Base-by-base conservation (phyloP, 2,329 filamentous ascomycete genomes). In the Penicillium concentricum region DNA sequence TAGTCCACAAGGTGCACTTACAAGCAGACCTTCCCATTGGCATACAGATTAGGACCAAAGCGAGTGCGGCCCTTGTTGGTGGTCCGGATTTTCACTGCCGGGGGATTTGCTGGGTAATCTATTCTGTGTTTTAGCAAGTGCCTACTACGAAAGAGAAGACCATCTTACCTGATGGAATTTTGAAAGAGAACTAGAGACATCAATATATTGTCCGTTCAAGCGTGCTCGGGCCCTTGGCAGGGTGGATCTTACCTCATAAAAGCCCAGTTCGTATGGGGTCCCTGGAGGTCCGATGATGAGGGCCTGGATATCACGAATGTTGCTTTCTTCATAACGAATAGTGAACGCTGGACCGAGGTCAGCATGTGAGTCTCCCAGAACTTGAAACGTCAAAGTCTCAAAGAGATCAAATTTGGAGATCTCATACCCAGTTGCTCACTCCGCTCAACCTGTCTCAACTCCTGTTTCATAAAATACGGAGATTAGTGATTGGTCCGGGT, bases 41-140 rank as follows among this genome's bases (percentile, higher is more conserved):
- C 82, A 71, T 99, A 99, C 59, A 99, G 96, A 70, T 99, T 99
- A 4, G 94, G 94, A 69, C 97, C 97, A 80, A 97, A 97, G 8
- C 94, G 87, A 70, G 88, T 92, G 57, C 88, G 82, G 12, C 93
- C 93, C n/a, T 82, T 81, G 70, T 97, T 97, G 1, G 93, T 99
- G 0, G 94, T 97, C 41, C 87, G 82, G 26, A 89, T 87, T 24
- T 81, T 84, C 26, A 88, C 85, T 22, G 66, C 68, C 0, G 86
- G 86, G 6, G 84, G 80, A 59, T 80, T 84, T 56, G 81, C 84
- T 6, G 94, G 94, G 69, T 99, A 99, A 3, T 96, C 92, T 91
- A 66, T 32, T 6, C n/a, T 42, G 26, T 48, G 38, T 43, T 38
- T 42, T 42, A 39, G 53, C 30, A 57, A 28, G 22, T 12, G 18